Conservation (phyloP, 345 rosid species). For the Erucastrum elatum region DNA sequence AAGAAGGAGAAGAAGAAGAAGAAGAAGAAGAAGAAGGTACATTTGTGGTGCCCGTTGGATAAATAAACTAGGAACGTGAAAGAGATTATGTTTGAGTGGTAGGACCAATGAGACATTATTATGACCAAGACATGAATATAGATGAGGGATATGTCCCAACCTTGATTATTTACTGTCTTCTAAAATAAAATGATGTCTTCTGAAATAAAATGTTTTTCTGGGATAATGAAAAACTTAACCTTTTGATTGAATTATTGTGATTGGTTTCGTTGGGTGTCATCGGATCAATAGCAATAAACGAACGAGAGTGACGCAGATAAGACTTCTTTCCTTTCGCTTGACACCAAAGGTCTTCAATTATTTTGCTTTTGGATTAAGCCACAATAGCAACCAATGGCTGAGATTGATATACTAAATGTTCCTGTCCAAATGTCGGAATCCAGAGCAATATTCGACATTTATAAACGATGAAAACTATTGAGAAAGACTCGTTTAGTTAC, state of each 20-base stretch:
- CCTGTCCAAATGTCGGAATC: background rate
- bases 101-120: constrained; percentile 18
- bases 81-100: constrained; percentile 3
- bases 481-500: constrained; percentile 11
- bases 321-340: background rate
- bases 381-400: background rate
- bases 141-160: constrained; percentile 11
- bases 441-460: constrained; percentile 6
- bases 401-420: background rate
- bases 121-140: background rate
- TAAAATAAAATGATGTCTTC: background rate
- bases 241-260: constrained; percentile 6
- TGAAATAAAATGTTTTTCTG: background rate
- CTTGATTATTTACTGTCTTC: background rate
- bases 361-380: background rate
- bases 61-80: constrained; percentile 18
- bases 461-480: constrained; percentile 22
- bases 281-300: constrained; percentile 22
- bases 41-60: background rate
- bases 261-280: background rate
- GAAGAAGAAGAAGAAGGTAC: background rate
- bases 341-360: background rate
- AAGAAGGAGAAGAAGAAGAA: background rate
- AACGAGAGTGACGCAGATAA: constrained; percentile 9
- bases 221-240: background rate